Base-by-base conservation (phyloP, 345 rosid genomes). In the Capsella bursapastoris region DNA sequence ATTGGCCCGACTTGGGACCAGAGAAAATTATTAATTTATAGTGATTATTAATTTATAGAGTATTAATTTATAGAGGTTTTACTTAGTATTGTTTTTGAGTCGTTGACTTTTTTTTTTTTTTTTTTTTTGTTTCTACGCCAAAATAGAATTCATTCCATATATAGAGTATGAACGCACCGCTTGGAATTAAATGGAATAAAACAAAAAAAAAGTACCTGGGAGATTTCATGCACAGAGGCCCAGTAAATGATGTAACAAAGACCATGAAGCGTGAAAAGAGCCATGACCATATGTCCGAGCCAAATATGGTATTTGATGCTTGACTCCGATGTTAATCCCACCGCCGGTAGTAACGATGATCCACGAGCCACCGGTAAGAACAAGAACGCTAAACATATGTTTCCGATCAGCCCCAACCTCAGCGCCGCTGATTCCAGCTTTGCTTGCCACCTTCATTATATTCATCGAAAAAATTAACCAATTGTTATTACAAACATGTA, bases 301-400 rank as follows among this genome's bases (percentile, higher is more conserved):
- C 98, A 93, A 41, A 88, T 88, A 51, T 93, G 98, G 34, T 93
- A 93, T 82, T 89, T 93, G 65, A 93, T 91, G 91, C 96, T 84
- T 2, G 82, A 80, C 68, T 93, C 98, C 14, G 95, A 91, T 18
- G 94, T 88, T 28, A 93, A 66, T 8, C 96, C 97, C 6, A 93
- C 70, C 15, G 85, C 52, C 7, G 83, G 83, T 40, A 93, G 79
- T 79, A 93, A 70, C 57, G 96, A 91, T 1, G 97, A 91, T 0
- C 90, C 91, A 9, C 98, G 87, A 2, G 93, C 80, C 81, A 93
- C 98, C 25, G 97, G 97, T 48, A 85, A 86, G 68, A 93, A 91
- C 18, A 93, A 80, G 52, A 91, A 83, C 25, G 91, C 51, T 3
- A 88, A 72, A n/a, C 88, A 79, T 41, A 89, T 69, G 78, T 88